A percentile compares a stretch with the other conserved stretches of the same genome.
Conservation (phyloP, 169 alveolate genomes). For the Theileria luwenshuni region DNA sequence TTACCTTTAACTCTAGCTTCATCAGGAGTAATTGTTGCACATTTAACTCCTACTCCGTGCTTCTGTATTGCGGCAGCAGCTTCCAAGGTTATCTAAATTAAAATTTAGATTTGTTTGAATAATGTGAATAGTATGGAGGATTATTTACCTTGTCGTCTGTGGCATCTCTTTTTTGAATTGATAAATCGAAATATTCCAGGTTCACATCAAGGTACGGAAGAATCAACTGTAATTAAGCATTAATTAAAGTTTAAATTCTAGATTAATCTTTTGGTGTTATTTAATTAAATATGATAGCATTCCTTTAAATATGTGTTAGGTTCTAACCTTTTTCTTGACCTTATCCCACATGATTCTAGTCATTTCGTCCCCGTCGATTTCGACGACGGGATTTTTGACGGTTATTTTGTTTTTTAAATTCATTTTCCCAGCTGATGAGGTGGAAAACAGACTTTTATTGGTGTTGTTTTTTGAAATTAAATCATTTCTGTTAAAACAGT, state of each 20-base stretch:
- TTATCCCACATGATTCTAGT: slow-evolving; percentile 90
- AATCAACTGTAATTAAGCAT: slow-evolving; percentile 73
- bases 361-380: slow-evolving; percentile 96
- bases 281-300: neutral
- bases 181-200: slow-evolving; percentile 88
- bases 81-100: slow-evolving; percentile 90
- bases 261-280: neutral
- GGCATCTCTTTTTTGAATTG: slow-evolving; percentile 87
- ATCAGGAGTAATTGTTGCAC: slow-evolving; percentile 97
- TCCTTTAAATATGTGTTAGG: neutral
- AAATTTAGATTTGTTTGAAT: too few relatives aligned
- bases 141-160: slow-evolving; percentile 84
- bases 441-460: neutral
- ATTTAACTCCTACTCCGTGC: slow-evolving; percentile 91
- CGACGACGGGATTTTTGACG: slow-evolving; percentile 89
- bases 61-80: slow-evolving; percentile 92
- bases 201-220: slow-evolving; percentile 90
- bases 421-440: slow-evolving; percentile 8
- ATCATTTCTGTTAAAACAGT: slow-evolving; percentile 5
- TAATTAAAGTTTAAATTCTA: too few relatives aligned
- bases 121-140: neutral
- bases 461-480: neutral
- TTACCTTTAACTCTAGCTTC: slow-evolving; percentile 89
- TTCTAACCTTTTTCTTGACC: slow-evolving; percentile 84
- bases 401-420: slow-evolving; percentile 62